Conservation (phyloP, 2,329 filamentous ascomycete genomes). For the Anthostomella pinea region DNA sequence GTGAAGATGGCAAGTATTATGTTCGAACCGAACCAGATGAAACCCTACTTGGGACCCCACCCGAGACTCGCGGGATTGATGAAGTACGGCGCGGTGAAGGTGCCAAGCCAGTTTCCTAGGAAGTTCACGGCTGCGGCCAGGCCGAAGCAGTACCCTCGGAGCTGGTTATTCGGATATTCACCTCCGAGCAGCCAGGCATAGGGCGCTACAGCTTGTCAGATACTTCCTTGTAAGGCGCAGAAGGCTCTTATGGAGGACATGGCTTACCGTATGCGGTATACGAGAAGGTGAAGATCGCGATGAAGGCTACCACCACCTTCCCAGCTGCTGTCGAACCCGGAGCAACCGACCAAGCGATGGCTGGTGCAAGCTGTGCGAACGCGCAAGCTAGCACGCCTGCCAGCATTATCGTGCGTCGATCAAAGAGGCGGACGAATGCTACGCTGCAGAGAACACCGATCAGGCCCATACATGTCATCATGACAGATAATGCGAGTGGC, state of each 20-base stretch:
- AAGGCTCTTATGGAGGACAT: not conserved
- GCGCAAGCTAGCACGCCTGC: slow-evolving; percentile 31
- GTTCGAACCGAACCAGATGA: slow-evolving; percentile 41
- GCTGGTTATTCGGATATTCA: slow-evolving; percentile 38
- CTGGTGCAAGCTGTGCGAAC: slow-evolving; percentile 32
- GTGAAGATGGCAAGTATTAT: slow-evolving; percentile 32
- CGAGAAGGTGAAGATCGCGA: slow-evolving; percentile 32
- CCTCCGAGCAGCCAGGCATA: slow-evolving; percentile 40
- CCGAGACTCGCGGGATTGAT: slow-evolving; percentile 39
- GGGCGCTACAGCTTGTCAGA: too few species aligned
- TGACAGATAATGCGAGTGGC: slow-evolving; percentile 33
- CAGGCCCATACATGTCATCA: slow-evolving; percentile 34
- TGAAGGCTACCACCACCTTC: slow-evolving; percentile 32
- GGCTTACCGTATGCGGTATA: slow-evolving; percentile 33
- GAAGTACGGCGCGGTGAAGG: slow-evolving; percentile 41
- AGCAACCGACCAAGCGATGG: slow-evolving; percentile 30
- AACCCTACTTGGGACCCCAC: slow-evolving; percentile 37
- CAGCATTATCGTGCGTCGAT: slow-evolving; percentile 32
- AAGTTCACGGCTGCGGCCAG: slow-evolving; percentile 38
- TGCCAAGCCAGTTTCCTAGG: slow-evolving; percentile 38
- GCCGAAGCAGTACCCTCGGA: slow-evolving; percentile 39
- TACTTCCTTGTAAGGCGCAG: slow-evolving; percentile 4
- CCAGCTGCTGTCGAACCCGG: slow-evolving; percentile 23
- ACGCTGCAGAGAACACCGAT: slow-evolving; percentile 31
- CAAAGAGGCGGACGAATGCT: slow-evolving; percentile 29